Base-by-base conservation (phyloP, 768 basidiomycete species). In the Ramaria sp. region DNA sequence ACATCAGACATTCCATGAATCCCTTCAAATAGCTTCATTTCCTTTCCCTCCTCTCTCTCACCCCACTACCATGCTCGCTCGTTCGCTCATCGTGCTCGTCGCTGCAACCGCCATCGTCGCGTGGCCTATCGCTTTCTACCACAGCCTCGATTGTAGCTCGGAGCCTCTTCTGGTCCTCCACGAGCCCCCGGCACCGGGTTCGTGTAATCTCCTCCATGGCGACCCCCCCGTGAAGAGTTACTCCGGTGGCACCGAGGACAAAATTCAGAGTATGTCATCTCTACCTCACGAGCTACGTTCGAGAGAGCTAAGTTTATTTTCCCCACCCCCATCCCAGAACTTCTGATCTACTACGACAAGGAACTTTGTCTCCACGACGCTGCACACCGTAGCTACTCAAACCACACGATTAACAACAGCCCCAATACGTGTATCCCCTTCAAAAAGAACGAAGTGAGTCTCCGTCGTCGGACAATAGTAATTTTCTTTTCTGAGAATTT, bases 121-220 rank as follows among this genome's bases (percentile, higher is more conserved):
- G 16, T 50, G 48, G 48, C 48, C 48, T 18, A 50, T 50, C 20
- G 13, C 28, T 18, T 50, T 50, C 48, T 50, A 37, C 48, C 30
- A 15, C 18, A 34, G 30, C 9, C 13, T 34, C 10, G 18, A 37
- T 15, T 50, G 48, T 28, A 9, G 36, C 5, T 22, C 18, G 8
- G 20, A 50, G 20, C 48, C 48, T 16, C 8, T 50, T n/a, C 30
- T 37, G 18, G 28, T 37, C 3, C 48, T 50, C 48, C 30, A 50
- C 12, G 48, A 50, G 27, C 30, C 48, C 6, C 34, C 34, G 13
- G 12, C 10, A 15, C 30, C 32, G 1, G 34, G 34, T n/a, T 13
- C 16, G 1, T 50, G 48, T 20, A n/a, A 20, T 15, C 6, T 37
- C 34, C 36, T 50, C 16, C 8, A 34, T 34, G 42, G 42, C 47